Evolutionary conservation across 805 yeast genomes (phyloP).

Genomic region (Candida khao-thaluensis): DNA sequence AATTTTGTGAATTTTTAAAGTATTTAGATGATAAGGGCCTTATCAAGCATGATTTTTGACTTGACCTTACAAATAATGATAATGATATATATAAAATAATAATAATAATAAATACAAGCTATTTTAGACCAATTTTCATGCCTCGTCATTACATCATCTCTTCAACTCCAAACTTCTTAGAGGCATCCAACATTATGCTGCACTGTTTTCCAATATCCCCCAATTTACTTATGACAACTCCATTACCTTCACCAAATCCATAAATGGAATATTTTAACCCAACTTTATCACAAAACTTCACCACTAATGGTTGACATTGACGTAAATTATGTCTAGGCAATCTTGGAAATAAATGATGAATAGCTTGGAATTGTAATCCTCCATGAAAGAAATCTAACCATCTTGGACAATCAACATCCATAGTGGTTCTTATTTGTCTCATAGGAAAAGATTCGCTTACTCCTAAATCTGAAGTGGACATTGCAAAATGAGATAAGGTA

Average conservation of each 20-base stretch:
- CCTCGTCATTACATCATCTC: constrained; percentile 13
- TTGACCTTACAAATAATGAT: too few species aligned
- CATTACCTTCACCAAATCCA: constrained; percentile 79
- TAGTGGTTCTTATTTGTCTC: constrained; percentile 83
- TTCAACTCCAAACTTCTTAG: constrained; percentile 59
- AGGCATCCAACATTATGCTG: constrained; percentile 68
- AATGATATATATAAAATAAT: too few species aligned
- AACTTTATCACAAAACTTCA: constrained; percentile 70
- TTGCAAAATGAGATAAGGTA: constrained; percentile 86
- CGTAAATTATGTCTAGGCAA: constrained; percentile 86
- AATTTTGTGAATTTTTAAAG: constrained; percentile 35
- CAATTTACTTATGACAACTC: constrained; percentile 63
- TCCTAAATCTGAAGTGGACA: constrained; percentile 88
- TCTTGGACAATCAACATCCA: constrained; percentile 92
- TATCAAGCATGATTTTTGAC: constrained; percentile 24
- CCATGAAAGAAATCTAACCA: constrained; percentile 93
- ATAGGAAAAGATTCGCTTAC: constrained; percentile 74
- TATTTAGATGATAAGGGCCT: constrained; percentile 29
- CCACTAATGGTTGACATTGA: constrained; percentile 66
- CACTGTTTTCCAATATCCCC: constrained; percentile 81
- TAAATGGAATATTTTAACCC: constrained; percentile 81
- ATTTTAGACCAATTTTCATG: too few species aligned
- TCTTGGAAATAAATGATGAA: constrained; percentile 87
- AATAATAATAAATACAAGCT: constrained; percentile 1
- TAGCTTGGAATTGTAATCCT: constrained; percentile 87